Base-by-base conservation (phyloP, 169 alveolate species). In the Eimeria acervulina region DNA sequence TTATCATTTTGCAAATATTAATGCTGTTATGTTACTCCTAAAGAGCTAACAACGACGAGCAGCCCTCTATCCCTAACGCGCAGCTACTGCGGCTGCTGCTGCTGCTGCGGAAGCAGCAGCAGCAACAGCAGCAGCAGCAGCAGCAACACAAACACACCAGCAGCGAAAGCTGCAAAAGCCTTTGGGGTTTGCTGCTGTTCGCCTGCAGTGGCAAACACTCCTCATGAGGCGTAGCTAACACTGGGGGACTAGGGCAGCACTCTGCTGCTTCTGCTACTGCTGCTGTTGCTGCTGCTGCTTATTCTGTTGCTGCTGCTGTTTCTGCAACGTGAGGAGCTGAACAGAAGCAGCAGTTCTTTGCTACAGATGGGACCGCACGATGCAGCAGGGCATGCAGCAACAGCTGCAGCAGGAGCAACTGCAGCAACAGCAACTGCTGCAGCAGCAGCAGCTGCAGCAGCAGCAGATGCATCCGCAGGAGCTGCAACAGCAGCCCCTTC, bases 391-490 rank as follows among this genome's bases (percentile, higher is more conserved):
- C 66, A 55, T 31, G 80, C 80, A 68, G 44, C 55, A 47, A 47
- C 80, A 68, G 80, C 80, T 10, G 80, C 80, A 28, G 80, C 80
- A 68, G 40, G 26, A 68, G 80, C 80, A 68, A 12, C 55, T 33
- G 55, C 55, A 36, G 85, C 61, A 40, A 36, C 61, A 74, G 59
- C 87, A 76, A 38, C 87, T 10, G 61, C 87, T 44, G 90, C 90
- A 81, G 70, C 68, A 26, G 44, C 90, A 81, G 42, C 70, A 81
- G 28, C 70, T 10, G 70, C 70, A 44, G 70, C 68, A 80, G 68
- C 87, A 76, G 87, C 87, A 76, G 59, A 55, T 33, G 33, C 87
- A 40, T 31, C 87, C 38, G 28, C 87, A 76, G 87, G 59, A 76
- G 55, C 87, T 33, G 55, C 59, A 38, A 61, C 59, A 12, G 87